These are phyloP conservation scores for Phytophthora citrophthora DNA, from an alignment of 352 stramenopile genomes.

Conservation along the genomic window DNA sequence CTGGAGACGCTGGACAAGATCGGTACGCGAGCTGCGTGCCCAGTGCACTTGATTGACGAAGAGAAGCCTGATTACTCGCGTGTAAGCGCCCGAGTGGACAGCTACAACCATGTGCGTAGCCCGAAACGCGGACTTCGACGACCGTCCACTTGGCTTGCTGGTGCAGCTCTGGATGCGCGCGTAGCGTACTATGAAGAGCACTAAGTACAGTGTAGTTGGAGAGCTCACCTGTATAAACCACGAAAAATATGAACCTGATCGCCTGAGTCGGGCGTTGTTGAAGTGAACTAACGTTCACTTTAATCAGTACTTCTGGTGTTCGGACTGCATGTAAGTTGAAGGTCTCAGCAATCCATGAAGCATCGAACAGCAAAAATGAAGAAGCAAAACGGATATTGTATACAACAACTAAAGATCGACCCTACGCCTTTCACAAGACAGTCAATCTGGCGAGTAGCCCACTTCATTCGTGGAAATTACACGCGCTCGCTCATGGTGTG, in stretches of 20 bases:
- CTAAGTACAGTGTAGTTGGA: not conserved
- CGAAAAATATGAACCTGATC: slow-evolving; percentile 5
- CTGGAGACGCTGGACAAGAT: slow-evolving; percentile 83
- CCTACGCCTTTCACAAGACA: slow-evolving; percentile 14
- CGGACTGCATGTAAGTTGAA: not conserved
- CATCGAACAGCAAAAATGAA: too few relatives aligned
- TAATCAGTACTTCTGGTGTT: slow-evolving; percentile 4
- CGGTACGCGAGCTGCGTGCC: slow-evolving; percentile 70
- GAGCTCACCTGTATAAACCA: not conserved
- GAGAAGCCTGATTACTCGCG: slow-evolving; percentile 62
- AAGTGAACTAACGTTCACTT: slow-evolving; percentile 5
- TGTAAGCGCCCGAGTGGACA: slow-evolving; percentile 59
- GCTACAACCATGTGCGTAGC: slow-evolving; percentile 62
- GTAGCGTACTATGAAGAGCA: slow-evolving; percentile 32
- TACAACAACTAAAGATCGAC: slow-evolving; percentile 31
- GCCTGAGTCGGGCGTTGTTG: slow-evolving; percentile 20
- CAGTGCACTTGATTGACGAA: slow-evolving; percentile 69
- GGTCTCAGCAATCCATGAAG: slow-evolving; percentile 4
- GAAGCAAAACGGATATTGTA: slow-evolving; percentile 15
- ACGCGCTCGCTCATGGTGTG: slow-evolving; percentile 19
- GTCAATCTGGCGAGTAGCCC: slow-evolving; percentile 18
- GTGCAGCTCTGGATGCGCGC: slow-evolving; percentile 32
- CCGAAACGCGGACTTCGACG: slow-evolving; percentile 55
- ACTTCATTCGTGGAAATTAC: slow-evolving; percentile 34
- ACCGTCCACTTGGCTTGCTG: slow-evolving; percentile 61